Base-by-base conservation (phyloP, 441 rosid species). In the Erysimum cheiri region DNA sequence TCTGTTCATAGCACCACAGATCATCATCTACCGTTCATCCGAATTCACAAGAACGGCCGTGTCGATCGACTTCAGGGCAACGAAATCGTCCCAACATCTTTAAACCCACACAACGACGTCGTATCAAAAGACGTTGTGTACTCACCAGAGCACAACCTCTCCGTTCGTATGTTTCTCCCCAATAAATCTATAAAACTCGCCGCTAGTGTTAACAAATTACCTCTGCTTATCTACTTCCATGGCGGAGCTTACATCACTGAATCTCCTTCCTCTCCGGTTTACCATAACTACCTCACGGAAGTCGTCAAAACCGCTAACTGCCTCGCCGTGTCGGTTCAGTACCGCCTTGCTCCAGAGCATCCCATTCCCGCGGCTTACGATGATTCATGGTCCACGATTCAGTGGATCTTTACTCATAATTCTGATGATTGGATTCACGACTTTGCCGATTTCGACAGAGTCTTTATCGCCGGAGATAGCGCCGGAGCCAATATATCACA, bases 401-500 rank as follows among this genome's bases (percentile, higher is more conserved):
- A 79, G 15, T 85, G 89, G 89, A 72, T 78, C 7, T 78, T 77
- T 17, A 40, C 78, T 3, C 87, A 88, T 26, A 26, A 26, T 64
- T 46, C 58, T 3, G 31, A 60, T 3, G 74, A 74, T 31, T 86
- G 93, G 93, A 68, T 88, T 0, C 86, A 86, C 31, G 22, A 26
- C 13, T n/a, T 72, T 53, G 87, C 83, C 0, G 86, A 86, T 46
- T 68, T 84, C 14, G 26, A 37, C n/a, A 63, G 73, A 11, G 83
- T 80, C 10, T 83, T 82, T 29, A 19, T 88, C 12, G 79, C 77
- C 0, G 91, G 93, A 6, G 93, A 86, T 43, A 84, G 87, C 55
- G 91, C 84, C 28, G 91, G 91, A 2, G 91, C 56, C 0, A 88
- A 82, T 46, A 86, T 84, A 13, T 56, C 85, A 0, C 88, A 88